Conservation (phyloP, 148 eudicot species). For the Dysphania ambrosioides region DNA sequence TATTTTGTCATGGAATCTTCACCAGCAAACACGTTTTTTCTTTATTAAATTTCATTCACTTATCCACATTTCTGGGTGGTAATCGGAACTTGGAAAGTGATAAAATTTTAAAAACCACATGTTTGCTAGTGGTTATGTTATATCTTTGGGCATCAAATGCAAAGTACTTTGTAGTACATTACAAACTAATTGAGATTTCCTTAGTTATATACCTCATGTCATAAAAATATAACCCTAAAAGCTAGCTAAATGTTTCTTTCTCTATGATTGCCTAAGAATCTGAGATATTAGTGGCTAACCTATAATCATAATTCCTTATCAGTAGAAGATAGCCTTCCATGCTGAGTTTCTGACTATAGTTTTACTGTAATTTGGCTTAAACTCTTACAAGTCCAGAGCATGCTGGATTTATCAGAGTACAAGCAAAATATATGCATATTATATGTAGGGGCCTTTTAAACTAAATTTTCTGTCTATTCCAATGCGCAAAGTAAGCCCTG, state of each 20-base stretch:
- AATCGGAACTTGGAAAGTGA: neutral
- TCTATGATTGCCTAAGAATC: no score
- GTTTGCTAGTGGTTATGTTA: neutral
- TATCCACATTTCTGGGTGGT: neutral
- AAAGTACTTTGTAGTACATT: neutral
- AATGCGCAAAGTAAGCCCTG: neutral
- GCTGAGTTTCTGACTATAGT: neutral
- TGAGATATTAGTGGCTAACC: neutral
- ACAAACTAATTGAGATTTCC: neutral
- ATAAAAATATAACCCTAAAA: neutral
- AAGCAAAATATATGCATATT: no score
- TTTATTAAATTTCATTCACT: no score
- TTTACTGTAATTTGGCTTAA: neutral
- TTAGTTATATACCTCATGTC: neutral
- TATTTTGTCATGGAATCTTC: neutral
- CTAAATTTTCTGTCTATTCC: no score
- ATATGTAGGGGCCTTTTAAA: no score
- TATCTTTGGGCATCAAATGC: neutral
- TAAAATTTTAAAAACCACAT: neutral
- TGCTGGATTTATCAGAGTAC: neutral
- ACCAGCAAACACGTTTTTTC: neutral
- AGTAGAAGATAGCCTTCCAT: neutral
- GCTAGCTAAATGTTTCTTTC: neutral
- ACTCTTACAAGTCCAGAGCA: neutral
- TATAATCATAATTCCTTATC: no score